These are phyloP conservation scores for Alternaria gansuensis DNA, from an alignment of 2,329 filamentous ascomycete species.

Conservation along the genomic window DNA sequence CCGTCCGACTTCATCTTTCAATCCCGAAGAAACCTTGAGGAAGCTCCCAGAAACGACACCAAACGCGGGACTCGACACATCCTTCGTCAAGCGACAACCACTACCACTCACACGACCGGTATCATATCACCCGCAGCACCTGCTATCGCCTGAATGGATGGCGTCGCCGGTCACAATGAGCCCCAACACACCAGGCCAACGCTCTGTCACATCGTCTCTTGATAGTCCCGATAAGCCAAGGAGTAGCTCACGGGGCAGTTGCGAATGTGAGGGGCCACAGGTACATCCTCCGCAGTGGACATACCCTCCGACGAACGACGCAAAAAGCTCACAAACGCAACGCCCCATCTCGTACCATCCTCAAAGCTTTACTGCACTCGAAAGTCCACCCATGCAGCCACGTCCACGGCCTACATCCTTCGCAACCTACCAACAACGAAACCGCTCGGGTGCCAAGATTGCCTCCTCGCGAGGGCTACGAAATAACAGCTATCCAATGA, in stretches of 20 bases:
- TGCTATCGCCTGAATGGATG: conserved; percentile 36
- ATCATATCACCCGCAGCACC: conserved; percentile 35
- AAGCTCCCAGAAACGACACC: conserved; percentile 22
- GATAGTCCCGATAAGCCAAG: conserved; percentile 23
- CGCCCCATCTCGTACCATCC: conserved; percentile 30
- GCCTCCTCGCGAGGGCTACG: conserved; percentile 42
- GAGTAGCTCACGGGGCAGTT: conserved; percentile 28
- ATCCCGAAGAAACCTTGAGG: conserved; percentile 28
- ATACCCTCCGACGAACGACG: conserved; percentile 20
- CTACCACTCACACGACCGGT: conserved; percentile 29
- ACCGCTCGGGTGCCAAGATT: conserved; percentile 41
- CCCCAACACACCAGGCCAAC: conserved; percentile 27
- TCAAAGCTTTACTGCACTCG: conserved; percentile 28
- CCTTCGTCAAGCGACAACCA: conserved; percentile 29
- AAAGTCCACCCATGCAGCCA: conserved; percentile 28
- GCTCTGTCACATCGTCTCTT: conserved; percentile 26
- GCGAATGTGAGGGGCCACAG: conserved; percentile 27
- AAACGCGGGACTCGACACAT: conserved; percentile 24
- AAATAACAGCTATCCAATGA: conserved; percentile 35
- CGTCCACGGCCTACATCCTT: conserved; percentile 40
- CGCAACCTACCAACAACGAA: conserved; percentile 35
- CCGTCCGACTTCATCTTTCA: conserved; percentile 29
- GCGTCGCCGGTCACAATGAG: conserved; percentile 32
- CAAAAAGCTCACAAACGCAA: conserved; percentile 11
- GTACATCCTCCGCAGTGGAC: conserved; percentile 30